Base-by-base conservation (phyloP, 169 alveolate species). In the Cyclospora cayetanensis region DNA sequence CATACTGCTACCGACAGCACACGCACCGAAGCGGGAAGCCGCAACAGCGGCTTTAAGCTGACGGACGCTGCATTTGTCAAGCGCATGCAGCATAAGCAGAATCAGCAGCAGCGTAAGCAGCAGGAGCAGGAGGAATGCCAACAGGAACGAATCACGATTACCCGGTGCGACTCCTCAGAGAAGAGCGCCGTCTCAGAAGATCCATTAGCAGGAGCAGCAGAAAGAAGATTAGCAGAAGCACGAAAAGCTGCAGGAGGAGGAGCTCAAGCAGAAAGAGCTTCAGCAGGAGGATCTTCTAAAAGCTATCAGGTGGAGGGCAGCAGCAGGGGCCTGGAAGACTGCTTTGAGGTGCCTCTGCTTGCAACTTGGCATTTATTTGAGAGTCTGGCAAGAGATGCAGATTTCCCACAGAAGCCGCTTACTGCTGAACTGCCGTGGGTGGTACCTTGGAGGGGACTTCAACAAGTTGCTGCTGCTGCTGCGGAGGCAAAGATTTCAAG, bases 1-100 rank as follows among this genome's bases (percentile, higher is more conserved):
- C 82, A 27, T 37, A 52, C 52, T 70, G 82, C 52, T 25, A 65
- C 77, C 15, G 29, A 41, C 39, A 65, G 77, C 39, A 65, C 82
- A n/a, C n/a, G n/a, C n/a, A n/a, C n/a, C n/a, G n/a, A n/a, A n/a
- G n/a, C n/a, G n/a, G n/a, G n/a, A n/a, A n/a, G n/a, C n/a, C n/a
- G n/a, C n/a, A n/a, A n/a, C n/a, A n/a, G n/a, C n/a, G n/a, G n/a
- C n/a, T n/a, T n/a, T n/a, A n/a, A n/a, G n/a, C n/a, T n/a, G n/a
- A n/a, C n/a, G n/a, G n/a, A n/a, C n/a, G n/a, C n/a, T n/a, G n/a
- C n/a, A n/a, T n/a, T n/a, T n/a, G n/a, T n/a, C n/a, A n/a, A n/a
- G n/a, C n/a, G n/a, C n/a, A n/a, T n/a, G n/a, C n/a, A n/a, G n/a
- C n/a, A n/a, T n/a, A n/a, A n/a, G n/a, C n/a, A n/a, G n/a, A n/a